phyloP scores from a whole-genome alignment of 306 rosid genomes.

The Oxytropis ochrocephala region DNA sequence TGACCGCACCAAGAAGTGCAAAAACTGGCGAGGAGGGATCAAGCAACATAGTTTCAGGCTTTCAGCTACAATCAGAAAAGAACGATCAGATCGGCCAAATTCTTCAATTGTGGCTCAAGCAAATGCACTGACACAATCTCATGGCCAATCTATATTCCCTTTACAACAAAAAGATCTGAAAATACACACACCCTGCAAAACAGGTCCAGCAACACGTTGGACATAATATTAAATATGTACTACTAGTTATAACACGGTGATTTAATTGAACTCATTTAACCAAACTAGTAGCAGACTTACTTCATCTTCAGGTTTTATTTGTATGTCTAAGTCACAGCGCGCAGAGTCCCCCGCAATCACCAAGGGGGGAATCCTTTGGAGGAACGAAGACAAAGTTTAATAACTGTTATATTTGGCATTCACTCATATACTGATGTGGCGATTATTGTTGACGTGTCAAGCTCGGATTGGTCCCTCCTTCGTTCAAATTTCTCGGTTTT shows the following conservation, averaged over 20 bases:
- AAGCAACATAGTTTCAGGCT: conserved; percentile 89
- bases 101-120: conserved; percentile 63
- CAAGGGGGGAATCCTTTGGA: conserved; percentile 80
- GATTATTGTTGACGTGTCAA: no score
- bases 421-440: no score
- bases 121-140: conserved; percentile 72
- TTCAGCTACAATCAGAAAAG: conserved; percentile 95
- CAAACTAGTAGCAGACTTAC: conserved; percentile 45
- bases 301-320: conserved; percentile 78
- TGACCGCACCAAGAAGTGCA: conserved; percentile 70
- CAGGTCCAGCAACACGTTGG: conserved; percentile 19
- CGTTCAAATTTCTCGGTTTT: no score
- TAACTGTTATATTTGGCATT: no score
- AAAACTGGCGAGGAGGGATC: conserved; percentile 89
- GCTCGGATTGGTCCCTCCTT: no score
- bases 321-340: conserved; percentile 85
- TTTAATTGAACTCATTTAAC: conserved; percentile 30
- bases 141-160: conserved; percentile 83
- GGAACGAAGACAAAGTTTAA: no score
- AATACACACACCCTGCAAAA: conserved; percentile 89
- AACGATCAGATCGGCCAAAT: conserved; percentile 65
- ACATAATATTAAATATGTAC: conserved; percentile 7
- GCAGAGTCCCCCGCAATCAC: conserved; percentile 88
- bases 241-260: background rate
- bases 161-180: conserved; percentile 80